Percentiles rank a stretch among this genome's conserved stretches.
phyloP scores from a whole-genome alignment of 257 asterid genomes.

The Gentiana dahurica region DNA sequence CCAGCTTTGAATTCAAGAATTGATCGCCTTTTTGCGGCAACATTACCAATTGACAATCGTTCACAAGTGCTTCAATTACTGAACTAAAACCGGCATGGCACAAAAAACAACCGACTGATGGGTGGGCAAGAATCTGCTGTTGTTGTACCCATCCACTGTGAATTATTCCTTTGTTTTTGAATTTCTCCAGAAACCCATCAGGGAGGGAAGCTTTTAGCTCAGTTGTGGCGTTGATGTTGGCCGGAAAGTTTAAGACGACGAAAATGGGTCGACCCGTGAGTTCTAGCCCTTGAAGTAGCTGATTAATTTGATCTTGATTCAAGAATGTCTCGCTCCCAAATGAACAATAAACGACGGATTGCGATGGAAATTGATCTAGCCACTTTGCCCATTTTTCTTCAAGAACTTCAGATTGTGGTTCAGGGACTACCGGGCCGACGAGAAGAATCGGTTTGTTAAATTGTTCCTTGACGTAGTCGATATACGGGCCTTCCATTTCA shows the following conservation, averaged over 20 bases:
- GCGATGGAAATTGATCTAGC: constrained; percentile 21
- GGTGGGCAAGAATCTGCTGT: constrained; percentile 36
- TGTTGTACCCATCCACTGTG: constrained; percentile 59
- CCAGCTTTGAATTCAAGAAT: constrained; percentile 28
- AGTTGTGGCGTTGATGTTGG: constrained; percentile 3
- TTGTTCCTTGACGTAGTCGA: constrained; percentile 32
- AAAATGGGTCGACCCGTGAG: constrained; percentile 36
- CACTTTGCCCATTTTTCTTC: constrained; percentile 32
- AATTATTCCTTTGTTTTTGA: constrained; percentile 23
- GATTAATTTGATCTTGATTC: constrained; percentile 24
- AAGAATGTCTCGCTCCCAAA: constrained; percentile 59
- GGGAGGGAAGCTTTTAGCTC: constrained; percentile 34
- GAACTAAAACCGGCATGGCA: constrained; percentile 54
- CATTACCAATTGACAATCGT: constrained; percentile 45
- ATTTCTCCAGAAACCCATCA: constrained; percentile 28
- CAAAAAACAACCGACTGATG: constrained; percentile 33
- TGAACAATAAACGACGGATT: constrained; percentile 34
- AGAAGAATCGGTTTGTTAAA: constrained; percentile 35
- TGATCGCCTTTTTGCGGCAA: constrained; percentile 18
- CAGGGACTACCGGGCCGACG: constrained; percentile 39
- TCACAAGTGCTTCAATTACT: constrained; percentile 35
- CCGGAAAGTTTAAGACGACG: constrained; percentile 38
- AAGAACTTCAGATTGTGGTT: constrained; percentile 16
- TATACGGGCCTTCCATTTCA: constrained; percentile 40
- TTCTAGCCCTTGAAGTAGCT: constrained; percentile 36